These are phyloP conservation scores for Exserohilum turcica DNA, from an alignment of 2,329 filamentous ascomycete genomes.

Conservation along the genomic window DNA sequence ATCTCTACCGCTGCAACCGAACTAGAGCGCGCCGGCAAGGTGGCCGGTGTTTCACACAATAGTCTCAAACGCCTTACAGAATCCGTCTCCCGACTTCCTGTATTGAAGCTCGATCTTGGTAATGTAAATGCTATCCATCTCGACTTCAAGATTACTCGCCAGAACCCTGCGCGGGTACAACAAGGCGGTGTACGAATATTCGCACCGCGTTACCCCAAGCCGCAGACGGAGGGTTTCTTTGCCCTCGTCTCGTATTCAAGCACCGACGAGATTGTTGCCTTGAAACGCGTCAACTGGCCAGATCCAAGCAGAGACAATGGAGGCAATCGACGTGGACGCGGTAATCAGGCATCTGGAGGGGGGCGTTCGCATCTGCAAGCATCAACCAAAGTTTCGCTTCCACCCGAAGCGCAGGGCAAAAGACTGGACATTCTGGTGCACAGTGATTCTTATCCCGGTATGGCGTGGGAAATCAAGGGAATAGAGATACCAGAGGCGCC, in stretches of 20 bases:
- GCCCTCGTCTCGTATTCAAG: constrained; percentile 71
- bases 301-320: constrained; percentile 22
- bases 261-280: constrained; percentile 77
- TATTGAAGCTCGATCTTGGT: constrained; percentile 66
- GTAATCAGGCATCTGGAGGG: constrained; percentile 17
- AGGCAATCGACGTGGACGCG: constrained; percentile 12
- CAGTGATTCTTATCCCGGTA: constrained; percentile 85
- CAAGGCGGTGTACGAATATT: constrained; percentile 72
- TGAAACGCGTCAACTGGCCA: constrained; percentile 85
- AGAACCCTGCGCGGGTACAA: constrained; percentile 59
- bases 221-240: constrained; percentile 94
- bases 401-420: constrained; percentile 58
- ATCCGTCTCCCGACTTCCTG: constrained; percentile 69
- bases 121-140: constrained; percentile 67
- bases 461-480: constrained; percentile 64
- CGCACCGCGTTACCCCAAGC: constrained; percentile 88
- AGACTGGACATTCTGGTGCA: constrained; percentile 76
- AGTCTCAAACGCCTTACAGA: constrained; percentile 60
- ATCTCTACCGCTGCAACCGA: constrained; percentile 24
- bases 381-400: constrained; percentile 65
- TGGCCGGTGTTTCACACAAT: constrained; percentile 57
- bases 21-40: constrained; percentile 50
- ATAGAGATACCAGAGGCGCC: constrained; percentile 57
- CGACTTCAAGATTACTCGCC: constrained; percentile 66
- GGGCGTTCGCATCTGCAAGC: constrained; percentile 54